A percentile compares a stretch with the other conserved stretches of the same genome.
phyloP scores from a whole-genome alignment of 768 basidiomycete species.

The Artomyces pyxidatus region DNA sequence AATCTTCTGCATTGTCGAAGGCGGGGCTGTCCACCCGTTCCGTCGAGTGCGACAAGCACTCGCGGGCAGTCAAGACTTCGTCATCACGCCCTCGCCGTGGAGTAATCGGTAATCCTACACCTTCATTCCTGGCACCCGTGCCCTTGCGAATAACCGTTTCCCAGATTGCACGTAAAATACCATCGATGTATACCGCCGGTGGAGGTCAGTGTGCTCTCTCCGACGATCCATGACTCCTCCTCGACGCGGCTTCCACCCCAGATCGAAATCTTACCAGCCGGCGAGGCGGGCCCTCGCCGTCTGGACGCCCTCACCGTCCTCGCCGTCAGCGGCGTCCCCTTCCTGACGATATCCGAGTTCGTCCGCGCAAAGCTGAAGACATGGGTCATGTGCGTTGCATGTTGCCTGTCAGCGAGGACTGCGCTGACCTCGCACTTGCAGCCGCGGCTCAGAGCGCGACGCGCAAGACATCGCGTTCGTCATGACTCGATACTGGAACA shows the following conservation, averaged over 20 bases:
- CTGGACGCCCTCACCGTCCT: constrained; percentile 63
- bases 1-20: constrained; percentile 79
- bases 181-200: constrained; percentile 69
- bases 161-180: constrained; percentile 69
- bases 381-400: constrained; percentile 59
- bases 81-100: constrained; percentile 73
- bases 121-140: background rate
- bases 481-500: constrained; percentile 70
- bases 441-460: constrained; percentile 63
- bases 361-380: constrained; percentile 76
- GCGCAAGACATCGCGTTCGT: constrained; percentile 71
- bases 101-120: constrained; percentile 56
- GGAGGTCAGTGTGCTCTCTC: constrained; percentile 47
- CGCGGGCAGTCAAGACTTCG: constrained; percentile 53
- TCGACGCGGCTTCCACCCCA: constrained; percentile 20
- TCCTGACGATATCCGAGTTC: constrained; percentile 81
- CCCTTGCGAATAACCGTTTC: constrained; percentile 10
- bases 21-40: constrained; percentile 63
- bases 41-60: constrained; percentile 74
- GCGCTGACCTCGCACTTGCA: constrained; percentile 22
- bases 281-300: constrained; percentile 72
- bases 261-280: constrained; percentile 81
- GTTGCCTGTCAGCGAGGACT: constrained; percentile 7
- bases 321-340: constrained; percentile 63
- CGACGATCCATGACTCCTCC: background rate